These are phyloP conservation scores for Penicillium sp. DNA, from an alignment of 2,329 filamentous ascomycete species.

Conservation along the genomic window DNA sequence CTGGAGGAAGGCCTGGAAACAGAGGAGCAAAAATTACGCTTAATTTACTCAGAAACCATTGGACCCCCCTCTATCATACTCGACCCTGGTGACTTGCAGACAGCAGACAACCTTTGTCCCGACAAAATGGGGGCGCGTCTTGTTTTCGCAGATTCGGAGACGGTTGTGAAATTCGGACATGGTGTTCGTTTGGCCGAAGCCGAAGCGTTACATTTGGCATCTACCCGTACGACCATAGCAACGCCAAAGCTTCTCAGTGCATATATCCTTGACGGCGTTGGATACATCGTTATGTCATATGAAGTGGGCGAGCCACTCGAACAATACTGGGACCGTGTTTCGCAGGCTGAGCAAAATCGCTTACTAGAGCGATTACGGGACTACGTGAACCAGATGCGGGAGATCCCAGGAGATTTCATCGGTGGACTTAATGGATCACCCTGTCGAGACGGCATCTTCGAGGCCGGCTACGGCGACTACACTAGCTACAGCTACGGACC, in stretches of 20 bases:
- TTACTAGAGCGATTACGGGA: neutral
- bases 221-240: neutral
- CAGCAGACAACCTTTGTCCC: neutral
- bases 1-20: neutral
- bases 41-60: neutral
- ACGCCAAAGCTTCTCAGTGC: neutral
- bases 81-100: neutral
- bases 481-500: neutral
- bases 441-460: neutral
- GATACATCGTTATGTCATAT: neutral
- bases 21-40: neutral
- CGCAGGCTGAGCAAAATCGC: neutral
- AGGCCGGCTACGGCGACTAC: neutral
- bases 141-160: neutral
- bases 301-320: neutral
- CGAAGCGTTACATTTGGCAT: neutral
- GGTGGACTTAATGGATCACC: neutral
- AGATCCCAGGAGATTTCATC: neutral
- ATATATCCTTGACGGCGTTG: neutral
- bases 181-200: neutral
- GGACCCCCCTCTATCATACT: neutral
- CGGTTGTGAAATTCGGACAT: neutral
- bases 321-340: neutral
- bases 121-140: neutral
- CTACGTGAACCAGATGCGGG: neutral